Base-by-base conservation (phyloP, 2,329 filamentous ascomycete genomes). In the Pseudogymnoascus sp. region DNA sequence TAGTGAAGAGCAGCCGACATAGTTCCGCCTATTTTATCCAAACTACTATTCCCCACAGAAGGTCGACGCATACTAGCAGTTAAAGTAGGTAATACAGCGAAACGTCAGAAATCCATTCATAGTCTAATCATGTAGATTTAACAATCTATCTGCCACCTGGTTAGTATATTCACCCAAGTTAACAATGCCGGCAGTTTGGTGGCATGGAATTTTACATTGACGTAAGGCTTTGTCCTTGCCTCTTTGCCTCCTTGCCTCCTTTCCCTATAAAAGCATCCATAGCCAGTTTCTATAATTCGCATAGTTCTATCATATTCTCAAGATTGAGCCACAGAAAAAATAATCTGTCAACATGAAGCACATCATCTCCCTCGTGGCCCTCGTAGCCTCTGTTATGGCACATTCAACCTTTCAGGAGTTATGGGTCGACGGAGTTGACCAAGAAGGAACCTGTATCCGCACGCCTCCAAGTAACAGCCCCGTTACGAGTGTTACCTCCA, bases 391-490 rank as follows among this genome's bases (percentile, higher is more conserved):
- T 61, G 78, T 73, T 12, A 70, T 73, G 8, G 76, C 74, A 42
- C 78, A 81, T 66, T 70, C 73, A 62, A 78, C 80, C 68, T 79
- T 78, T 66, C 78, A 80, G 67, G 73, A 74, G 21, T 74, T 84
- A 59, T 79, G 77, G 5, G 76, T 82, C 65, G 76, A 82, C 64
- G 79, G 78, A 38, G 74, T 72, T 21, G 80, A 83, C 66, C 75
- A 81, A 67, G 77, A 75, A 65, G 81, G 80, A 14, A 18, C 46
- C 16, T 84, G 82, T 67, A 76, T 83, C 61, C 77, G 81, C 11
- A 78, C 79, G 1, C 78, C 81, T 1, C 74, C 71, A n/a, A 77
- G 74, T 70, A 81, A 84, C 75, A 77, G 78, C 70, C 82, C 81
- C 1, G 77, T 84, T 63, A 75, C 77, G 63, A 77, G 79, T 56